These are phyloP conservation scores for Urtica urens DNA, from an alignment of 306 rosid genomes.

Conservation along the genomic window DNA sequence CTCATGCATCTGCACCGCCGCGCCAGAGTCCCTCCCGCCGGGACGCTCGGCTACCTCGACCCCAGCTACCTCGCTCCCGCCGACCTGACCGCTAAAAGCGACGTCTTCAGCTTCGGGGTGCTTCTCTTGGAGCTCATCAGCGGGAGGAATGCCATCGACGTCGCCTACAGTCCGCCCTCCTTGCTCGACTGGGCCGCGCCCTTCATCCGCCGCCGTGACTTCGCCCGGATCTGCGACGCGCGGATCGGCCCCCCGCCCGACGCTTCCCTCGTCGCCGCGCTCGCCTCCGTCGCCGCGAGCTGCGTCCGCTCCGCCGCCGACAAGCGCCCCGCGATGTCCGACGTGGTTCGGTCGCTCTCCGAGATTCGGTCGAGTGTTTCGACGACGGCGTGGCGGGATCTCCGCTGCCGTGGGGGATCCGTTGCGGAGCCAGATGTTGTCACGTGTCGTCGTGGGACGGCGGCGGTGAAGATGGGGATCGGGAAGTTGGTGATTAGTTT, in stretches of 20 bases:
- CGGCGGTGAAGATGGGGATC: constrained; percentile 14
- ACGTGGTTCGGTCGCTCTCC: constrained; percentile 56
- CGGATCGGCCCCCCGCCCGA: constrained; percentile 43
- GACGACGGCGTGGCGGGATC: constrained; percentile 34
- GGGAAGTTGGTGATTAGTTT: constrained; percentile 27
- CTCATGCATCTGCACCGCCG: constrained; percentile 81
- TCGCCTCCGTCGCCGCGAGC: constrained; percentile 52
- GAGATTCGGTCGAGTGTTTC: constrained; percentile 19
- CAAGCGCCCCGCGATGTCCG: constrained; percentile 67
- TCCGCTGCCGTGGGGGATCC: constrained; percentile 38
- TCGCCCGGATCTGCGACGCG: constrained; percentile 38
- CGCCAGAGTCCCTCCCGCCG: constrained; percentile 84
- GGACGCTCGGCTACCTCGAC: constrained; percentile 86
- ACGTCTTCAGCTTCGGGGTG: constrained; percentile 90
- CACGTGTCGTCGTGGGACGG: constrained; percentile 6
- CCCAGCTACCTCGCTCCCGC: constrained; percentile 79
- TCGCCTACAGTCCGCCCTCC: constrained; percentile 71
- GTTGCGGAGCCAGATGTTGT: constrained; percentile 17
- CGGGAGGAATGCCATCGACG: constrained; percentile 79
- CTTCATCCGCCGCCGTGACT: constrained; percentile 33
- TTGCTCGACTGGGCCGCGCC: constrained; percentile 92
- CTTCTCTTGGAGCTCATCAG: constrained; percentile 63
- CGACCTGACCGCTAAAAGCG: constrained; percentile 76
- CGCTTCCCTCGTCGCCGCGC: constrained; percentile 15
- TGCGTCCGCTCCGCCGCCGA: constrained; percentile 62